These are phyloP conservation scores for Penicillium rolfsii DNA, from an alignment of 2,329 filamentous ascomycete species.

Conservation along the genomic window DNA sequence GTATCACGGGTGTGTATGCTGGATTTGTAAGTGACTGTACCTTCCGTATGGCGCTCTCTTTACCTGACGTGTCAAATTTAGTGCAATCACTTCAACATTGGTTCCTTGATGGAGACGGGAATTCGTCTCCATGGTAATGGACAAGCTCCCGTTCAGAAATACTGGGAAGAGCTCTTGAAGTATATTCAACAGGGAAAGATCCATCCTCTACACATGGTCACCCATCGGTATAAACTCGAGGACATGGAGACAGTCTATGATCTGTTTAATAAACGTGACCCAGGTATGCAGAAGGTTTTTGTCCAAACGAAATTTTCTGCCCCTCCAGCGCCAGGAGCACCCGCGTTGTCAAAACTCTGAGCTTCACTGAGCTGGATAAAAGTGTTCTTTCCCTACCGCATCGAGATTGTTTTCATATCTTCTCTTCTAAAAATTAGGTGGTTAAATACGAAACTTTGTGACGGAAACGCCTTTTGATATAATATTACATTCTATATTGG, in stretches of 20 bases:
- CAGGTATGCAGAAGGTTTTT: slow-evolving; percentile 79
- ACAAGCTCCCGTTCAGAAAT: slow-evolving; percentile 74
- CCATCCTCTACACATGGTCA: slow-evolving; percentile 77
- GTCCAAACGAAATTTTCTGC: slow-evolving; percentile 61
- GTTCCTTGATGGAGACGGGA: slow-evolving; percentile 79
- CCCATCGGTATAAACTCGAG: slow-evolving; percentile 73
- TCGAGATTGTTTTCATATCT: neutral
- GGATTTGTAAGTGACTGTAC: slow-evolving; percentile 51
- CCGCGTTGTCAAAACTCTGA: neutral
- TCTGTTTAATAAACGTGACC: slow-evolving; percentile 57
- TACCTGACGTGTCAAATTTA: neutral
- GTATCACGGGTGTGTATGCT: slow-evolving; percentile 73
- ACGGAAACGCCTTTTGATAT: too few relatives aligned
- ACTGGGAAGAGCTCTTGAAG: slow-evolving; percentile 76
- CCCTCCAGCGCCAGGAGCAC: slow-evolving; percentile 42
- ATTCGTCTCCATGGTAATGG: slow-evolving; percentile 72
- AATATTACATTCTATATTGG: too few relatives aligned
- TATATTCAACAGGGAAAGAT: slow-evolving; percentile 69
- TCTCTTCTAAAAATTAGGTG: neutral
- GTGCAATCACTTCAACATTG: slow-evolving; percentile 76
- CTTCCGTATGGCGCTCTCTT: neutral
- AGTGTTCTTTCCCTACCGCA: neutral
- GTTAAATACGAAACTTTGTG: neutral
- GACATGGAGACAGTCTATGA: slow-evolving; percentile 69
- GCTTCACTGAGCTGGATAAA: neutral